A percentile compares a stretch with the other conserved stretches of the same genome.
These are phyloP conservation scores for Clitopilus hobsonii DNA, from an alignment of 768 basidiomycete genomes.

Conservation along the genomic window DNA sequence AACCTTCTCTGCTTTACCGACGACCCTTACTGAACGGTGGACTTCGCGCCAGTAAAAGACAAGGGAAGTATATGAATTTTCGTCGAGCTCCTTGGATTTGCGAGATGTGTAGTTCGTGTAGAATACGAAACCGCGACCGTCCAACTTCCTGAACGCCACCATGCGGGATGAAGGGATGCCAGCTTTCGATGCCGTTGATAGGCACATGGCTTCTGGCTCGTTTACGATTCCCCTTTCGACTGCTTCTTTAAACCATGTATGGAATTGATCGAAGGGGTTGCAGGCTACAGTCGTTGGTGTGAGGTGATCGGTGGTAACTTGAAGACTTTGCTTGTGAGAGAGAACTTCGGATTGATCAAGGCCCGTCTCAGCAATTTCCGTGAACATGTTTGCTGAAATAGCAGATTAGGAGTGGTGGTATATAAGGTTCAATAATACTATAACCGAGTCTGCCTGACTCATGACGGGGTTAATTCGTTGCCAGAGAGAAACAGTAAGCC, in stretches of 20 bases:
- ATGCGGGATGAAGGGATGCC: conserved; percentile 86
- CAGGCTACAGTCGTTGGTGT: conserved; percentile 54
- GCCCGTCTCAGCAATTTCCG: too few relatives aligned
- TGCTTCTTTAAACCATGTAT: conserved; percentile 76
- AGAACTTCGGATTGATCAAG: too few relatives aligned
- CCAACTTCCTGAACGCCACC: conserved; percentile 89
- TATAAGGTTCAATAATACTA: too few relatives aligned
- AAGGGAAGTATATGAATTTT: conserved; percentile 76
- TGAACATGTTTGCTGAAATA: too few relatives aligned
- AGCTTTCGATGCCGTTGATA: conserved; percentile 64
- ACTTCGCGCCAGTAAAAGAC: conserved; percentile 92
- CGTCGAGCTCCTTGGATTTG: conserved; percentile 77
- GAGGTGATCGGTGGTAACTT: conserved; percentile 55
- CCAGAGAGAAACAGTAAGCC: too few relatives aligned
- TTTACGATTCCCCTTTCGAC: conserved; percentile 46
- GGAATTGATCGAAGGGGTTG: conserved; percentile 82
- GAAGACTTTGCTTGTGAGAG: too few relatives aligned
- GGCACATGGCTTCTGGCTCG: conserved; percentile 89
- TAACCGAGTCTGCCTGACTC: too few relatives aligned
- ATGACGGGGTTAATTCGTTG: too few relatives aligned
- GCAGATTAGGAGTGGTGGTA: too few relatives aligned
- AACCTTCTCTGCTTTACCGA: conserved; percentile 82
- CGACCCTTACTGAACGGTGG: conserved; percentile 75
- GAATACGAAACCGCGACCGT: conserved; percentile 87
- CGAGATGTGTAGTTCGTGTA: conserved; percentile 96